Conservation (phyloP, 2,329 filamentous ascomycete genomes). For the Aspergillus phoenicis region DNA sequence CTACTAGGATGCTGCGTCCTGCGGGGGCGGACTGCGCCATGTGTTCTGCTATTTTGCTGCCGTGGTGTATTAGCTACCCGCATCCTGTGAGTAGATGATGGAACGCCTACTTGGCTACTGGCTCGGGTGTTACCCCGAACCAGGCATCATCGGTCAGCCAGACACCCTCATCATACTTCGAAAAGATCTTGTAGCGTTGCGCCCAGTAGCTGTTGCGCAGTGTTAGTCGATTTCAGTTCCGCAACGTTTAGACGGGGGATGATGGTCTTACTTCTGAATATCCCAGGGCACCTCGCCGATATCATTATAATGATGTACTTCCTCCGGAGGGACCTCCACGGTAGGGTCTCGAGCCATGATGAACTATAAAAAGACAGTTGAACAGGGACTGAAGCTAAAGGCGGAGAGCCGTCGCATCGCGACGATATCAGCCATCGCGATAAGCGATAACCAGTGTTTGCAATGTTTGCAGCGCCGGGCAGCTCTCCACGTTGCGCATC, state of each 20-base stretch:
- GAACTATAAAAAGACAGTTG: neutral
- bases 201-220: constrained; percentile 73
- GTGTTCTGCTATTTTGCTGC: constrained; percentile 73
- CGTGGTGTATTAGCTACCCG: neutral
- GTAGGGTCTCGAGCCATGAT: constrained; percentile 31
- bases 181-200: constrained; percentile 85
- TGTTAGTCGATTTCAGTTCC: constrained; percentile 19
- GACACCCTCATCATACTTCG: constrained; percentile 81
- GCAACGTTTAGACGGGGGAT: neutral
- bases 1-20: constrained; percentile 70
- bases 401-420: neutral
- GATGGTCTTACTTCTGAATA: constrained; percentile 71
- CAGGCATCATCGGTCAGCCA: constrained; percentile 91
- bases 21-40: constrained; percentile 59
- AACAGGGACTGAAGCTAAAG: neutral
- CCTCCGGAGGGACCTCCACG: constrained; percentile 37
- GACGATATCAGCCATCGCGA: constrained; percentile 18
- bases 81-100: neutral
- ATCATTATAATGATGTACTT: constrained; percentile 70
- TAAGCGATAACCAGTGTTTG: constrained; percentile 36
- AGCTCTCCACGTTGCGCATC: constrained; percentile 27
- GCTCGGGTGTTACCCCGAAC: constrained; percentile 96
- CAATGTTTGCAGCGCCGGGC: constrained; percentile 31
- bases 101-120: constrained; percentile 71
- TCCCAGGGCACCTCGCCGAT: constrained; percentile 75